A percentile compares a stretch with the other conserved stretches of the same genome.
Evolutionary conservation across 345 rosid genomes (phyloP).

Genomic region (Lepidium didymum): DNA sequence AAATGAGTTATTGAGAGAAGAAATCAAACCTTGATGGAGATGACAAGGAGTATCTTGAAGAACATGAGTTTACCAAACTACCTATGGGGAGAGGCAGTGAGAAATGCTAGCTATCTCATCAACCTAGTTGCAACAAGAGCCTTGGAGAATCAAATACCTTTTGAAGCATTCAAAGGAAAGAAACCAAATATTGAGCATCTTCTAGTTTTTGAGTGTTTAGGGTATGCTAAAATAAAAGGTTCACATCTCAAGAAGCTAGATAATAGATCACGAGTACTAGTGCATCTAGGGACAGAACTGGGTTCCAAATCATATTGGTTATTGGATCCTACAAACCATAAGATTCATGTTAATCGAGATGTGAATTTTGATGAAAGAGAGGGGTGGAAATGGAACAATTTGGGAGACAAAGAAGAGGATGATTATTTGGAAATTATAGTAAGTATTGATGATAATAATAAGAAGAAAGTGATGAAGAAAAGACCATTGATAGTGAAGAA

Average conservation of each 20-base stretch:
- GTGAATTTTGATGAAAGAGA: background rate
- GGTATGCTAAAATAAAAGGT: background rate
- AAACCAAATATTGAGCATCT: too few species aligned
- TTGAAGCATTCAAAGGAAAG: too few species aligned
- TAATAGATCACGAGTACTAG: background rate
- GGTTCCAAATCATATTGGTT: background rate
- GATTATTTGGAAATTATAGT: background rate
- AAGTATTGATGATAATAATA: too few species aligned
- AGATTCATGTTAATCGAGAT: background rate
- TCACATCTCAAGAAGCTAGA: background rate
- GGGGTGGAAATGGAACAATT: background rate
- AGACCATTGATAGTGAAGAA: background rate
- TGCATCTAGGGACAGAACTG: background rate
- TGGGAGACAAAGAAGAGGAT: accelerated
- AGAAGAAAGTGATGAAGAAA: too few species aligned
- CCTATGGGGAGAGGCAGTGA: background rate
- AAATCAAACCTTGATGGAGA: background rate
- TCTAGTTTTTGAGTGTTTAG: too few species aligned
- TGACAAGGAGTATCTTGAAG: background rate
- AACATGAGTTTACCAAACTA: background rate
- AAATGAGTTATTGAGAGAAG: background rate
- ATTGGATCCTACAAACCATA: background rate
- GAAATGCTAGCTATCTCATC: background rate
- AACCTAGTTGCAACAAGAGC: too few species aligned
- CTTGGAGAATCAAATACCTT: too few species aligned